Base-by-base conservation (phyloP, 2,329 filamentous ascomycete genomes). In the Juglanconis sp. region DNA sequence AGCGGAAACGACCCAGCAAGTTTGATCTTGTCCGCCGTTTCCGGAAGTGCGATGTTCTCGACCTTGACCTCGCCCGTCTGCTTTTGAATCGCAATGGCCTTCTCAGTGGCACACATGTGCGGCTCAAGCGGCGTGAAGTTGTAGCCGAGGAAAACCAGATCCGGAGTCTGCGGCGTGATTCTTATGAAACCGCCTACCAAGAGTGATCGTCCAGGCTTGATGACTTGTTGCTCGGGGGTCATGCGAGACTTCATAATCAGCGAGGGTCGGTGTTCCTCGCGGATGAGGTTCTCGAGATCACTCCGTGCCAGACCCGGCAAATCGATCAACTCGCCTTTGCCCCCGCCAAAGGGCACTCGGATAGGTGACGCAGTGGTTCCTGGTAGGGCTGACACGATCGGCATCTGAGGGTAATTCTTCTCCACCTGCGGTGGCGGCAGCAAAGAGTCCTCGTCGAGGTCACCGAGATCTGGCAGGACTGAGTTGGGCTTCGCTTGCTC, bases 321-420 rank as follows among this genome's bases (percentile, higher is more conserved):
- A 71, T 99, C 95, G 68, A 99, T 91, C 38, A 99, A 81, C 73
- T 99, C 96, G 59, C 95, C 95, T 68, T 86, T 89, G 31, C 90
- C 89, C 62, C 86, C 86, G 50, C 93, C 93, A 70, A 95, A 99
- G 0, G 92, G 92, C 17, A 98, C 86, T 34, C 95, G 88, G 66
- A 99, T 98, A 0, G 95, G 95, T 0, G 92, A 96, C 2, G 93
- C 95, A 1, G 95, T 99, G 0, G 95, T 99, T 9, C 96, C 95
- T 0, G 95, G 91, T 3, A 97, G 81, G 4, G 90, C 84, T 0
- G 92, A 96, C 1, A 96, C 89, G 10, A 96, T 76, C 1, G 94
- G 94, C 83, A 98, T 93, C 15, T 86, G 79, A 5, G 94, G 94
- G 68, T 88, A 98, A 54, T 88, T 81, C 2, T 84, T 86, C 68